Conservation (phyloP, 2,329 filamentous ascomycete species). For the Magnaporthiopsis rhizophila region DNA sequence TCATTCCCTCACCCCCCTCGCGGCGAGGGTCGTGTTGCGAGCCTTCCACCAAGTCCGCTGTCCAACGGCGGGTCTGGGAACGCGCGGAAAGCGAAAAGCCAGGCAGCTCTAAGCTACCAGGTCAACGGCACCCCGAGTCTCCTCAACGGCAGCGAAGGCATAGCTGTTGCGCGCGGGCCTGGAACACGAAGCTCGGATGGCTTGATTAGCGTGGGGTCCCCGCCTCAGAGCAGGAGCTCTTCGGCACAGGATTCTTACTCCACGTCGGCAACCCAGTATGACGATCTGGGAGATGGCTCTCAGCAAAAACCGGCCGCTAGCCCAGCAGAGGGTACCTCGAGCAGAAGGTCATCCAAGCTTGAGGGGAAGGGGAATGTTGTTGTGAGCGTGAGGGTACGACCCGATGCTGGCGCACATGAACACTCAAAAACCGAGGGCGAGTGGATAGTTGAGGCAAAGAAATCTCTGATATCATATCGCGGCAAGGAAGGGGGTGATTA, state of each 20-base stretch:
- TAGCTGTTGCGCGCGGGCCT: slow-evolving; percentile 55
- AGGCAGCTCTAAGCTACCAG: slow-evolving; percentile 45
- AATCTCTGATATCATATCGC: slow-evolving; percentile 71
- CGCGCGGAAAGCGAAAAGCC: slow-evolving; percentile 45
- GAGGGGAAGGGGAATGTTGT: slow-evolving; percentile 92
- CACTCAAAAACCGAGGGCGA: slow-evolving; percentile 61
- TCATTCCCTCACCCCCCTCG: slow-evolving; percentile 86
- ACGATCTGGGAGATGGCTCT: slow-evolving; percentile 60
- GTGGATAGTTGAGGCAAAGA: slow-evolving; percentile 85
- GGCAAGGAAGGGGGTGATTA: slow-evolving; percentile 92
- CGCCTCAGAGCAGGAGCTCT: slow-evolving; percentile 81
- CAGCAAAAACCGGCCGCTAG: slow-evolving; percentile 23
- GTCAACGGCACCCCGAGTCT: slow-evolving; percentile 59
- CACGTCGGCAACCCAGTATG: slow-evolving; percentile 81
- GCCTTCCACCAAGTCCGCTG: slow-evolving; percentile 54
- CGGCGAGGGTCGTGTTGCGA: slow-evolving; percentile 49
- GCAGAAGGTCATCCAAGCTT: slow-evolving; percentile 43
- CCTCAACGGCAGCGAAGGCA: slow-evolving; percentile 71
- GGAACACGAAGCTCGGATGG: slow-evolving; percentile 64
- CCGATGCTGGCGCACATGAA: slow-evolving; percentile 62
- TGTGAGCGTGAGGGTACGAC: slow-evolving; percentile 88
- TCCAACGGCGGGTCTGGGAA: slow-evolving; percentile 39
- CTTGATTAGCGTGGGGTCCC: slow-evolving; percentile 69
- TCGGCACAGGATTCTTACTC: slow-evolving; percentile 90
- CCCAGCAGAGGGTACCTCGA: slow-evolving; percentile 14